A percentile compares a stretch with the other conserved stretches of the same genome.
These are phyloP conservation scores for Xanthoconium separans DNA, from an alignment of 1,284 basidiomycete species.

Conservation along the genomic window DNA sequence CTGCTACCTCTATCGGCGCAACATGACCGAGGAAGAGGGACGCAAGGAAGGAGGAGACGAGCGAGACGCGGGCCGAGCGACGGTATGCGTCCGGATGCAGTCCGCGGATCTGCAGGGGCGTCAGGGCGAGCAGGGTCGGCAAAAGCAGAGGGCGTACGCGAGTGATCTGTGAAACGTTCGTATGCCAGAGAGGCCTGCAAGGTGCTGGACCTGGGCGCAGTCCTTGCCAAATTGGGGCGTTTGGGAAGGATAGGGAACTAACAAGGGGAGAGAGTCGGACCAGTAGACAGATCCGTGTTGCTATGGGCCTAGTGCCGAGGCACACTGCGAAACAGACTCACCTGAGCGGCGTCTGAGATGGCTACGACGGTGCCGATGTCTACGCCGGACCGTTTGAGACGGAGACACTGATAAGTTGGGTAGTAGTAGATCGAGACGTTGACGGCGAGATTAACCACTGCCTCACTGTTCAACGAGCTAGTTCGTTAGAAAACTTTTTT, in stretches of 20 bases:
- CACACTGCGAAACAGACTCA: neutral
- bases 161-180: slow-evolving; percentile 8
- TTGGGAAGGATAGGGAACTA: neutral
- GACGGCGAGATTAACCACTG: too few species aligned
- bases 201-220: neutral
- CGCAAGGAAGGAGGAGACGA: slow-evolving; percentile 1
- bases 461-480: too few species aligned
- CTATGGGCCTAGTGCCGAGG: neutral
- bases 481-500: neutral
- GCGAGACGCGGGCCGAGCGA: slow-evolving; percentile 2
- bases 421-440: too few species aligned
- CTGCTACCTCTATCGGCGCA: slow-evolving; percentile 5
- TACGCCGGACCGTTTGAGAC: neutral
- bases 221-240: slow-evolving; percentile 7
- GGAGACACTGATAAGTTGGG: slow-evolving; percentile 60
- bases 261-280: neutral
- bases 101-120: neutral
- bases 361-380: neutral
- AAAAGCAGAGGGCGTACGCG: neutral
- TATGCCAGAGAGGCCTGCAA: slow-evolving; percentile 1
- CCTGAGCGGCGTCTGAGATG: slow-evolving; percentile 2
- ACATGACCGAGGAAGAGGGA: slow-evolving; percentile 7
- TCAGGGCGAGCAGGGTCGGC: neutral
- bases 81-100: neutral
- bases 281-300: slow-evolving; percentile 12